phyloP scores from a whole-genome alignment of 2,329 filamentous ascomycete genomes.

The Claviceps monticola region DNA sequence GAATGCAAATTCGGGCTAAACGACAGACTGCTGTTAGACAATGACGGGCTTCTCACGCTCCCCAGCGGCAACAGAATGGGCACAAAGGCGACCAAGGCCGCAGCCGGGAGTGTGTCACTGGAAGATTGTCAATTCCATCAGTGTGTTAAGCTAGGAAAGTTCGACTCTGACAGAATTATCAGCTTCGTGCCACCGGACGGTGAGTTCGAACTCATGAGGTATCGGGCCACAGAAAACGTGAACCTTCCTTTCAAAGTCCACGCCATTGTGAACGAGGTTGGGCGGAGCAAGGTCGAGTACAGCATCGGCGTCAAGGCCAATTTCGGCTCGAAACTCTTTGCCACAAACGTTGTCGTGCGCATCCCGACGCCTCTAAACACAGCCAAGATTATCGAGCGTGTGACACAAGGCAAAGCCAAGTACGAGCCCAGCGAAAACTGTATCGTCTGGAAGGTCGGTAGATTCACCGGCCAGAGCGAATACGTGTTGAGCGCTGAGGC shows the following conservation, averaged over 20 bases:
- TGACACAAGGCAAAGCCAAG: slow-evolving; percentile 91
- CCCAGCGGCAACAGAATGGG: slow-evolving; percentile 65
- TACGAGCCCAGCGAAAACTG: slow-evolving; percentile 97
- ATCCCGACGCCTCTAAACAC: slow-evolving; percentile 96
- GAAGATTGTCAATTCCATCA: slow-evolving; percentile 99
- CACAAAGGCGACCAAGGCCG: slow-evolving; percentile 85
- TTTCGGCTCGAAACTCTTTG: slow-evolving; percentile 90
- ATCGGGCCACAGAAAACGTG: slow-evolving; percentile 95
- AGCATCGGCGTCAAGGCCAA: slow-evolving; percentile 96
- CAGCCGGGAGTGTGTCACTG: slow-evolving; percentile 85
- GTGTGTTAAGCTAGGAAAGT: slow-evolving; percentile 93
- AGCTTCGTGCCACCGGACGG: slow-evolving; percentile 94
- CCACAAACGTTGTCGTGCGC: slow-evolving; percentile 86
- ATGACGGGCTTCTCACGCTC: slow-evolving; percentile 49
- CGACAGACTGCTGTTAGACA: slow-evolving; percentile 83
- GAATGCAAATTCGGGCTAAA: slow-evolving; percentile 99
- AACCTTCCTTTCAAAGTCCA: slow-evolving; percentile 98
- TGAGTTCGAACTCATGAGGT: slow-evolving; percentile 97
- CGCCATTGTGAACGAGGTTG: slow-evolving; percentile 94
- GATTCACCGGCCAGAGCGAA: slow-evolving; percentile 97
- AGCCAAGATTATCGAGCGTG: slow-evolving; percentile 81
- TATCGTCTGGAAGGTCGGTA: slow-evolving; percentile 96
- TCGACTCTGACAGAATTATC: slow-evolving; percentile 92
- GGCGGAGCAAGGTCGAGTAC: slow-evolving; percentile 96
- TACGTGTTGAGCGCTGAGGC: slow-evolving; percentile 92